Base-by-base conservation (phyloP, 192 early-diverging fungal species). In the Coemansia sp. region DNA sequence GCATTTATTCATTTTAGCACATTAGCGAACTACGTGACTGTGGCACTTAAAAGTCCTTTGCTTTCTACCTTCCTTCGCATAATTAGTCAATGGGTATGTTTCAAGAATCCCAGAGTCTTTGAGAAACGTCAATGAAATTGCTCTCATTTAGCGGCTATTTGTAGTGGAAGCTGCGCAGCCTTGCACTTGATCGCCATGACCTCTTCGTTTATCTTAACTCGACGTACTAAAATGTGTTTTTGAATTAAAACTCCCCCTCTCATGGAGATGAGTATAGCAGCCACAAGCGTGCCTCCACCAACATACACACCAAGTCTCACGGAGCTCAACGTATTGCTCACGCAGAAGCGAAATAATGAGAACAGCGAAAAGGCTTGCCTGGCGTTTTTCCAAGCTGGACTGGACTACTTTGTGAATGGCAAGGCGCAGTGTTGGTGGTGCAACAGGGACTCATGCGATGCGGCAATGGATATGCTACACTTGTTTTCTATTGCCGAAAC, bases 361-460 rank as follows among this genome's bases (percentile, higher is more conserved):
- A 35, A 37, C 26, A 58, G 64, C 21, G 34, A 58, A 12, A 40
- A 30, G 3, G 25, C 53, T 12, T 23, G 30, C 13, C 39, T 56
- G 29, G 57, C 58, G 46, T 83, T 83, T 53, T 58, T 72, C 12
- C 35, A 59, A 1, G 48, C 48, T 12, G 76, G 76, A 5, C 48
- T 72, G 23, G 30, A 16, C 25, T 79, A 75, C 45, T 79, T 83
- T 63, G 70, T 83, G 23, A 37, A 71, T 10, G 67, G 72, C 25
- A 52, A 72, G 13, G 70, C 63, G n/a, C 49, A 62, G 23, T 83
- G 81, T 67, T 83, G 81, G 81, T 83, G 75, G 76, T 83, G 81
- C 60, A 68, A 42, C 7, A 59, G 48, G 0, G 60, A 61, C 29
- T 67, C 74, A 13, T 37, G 52, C n/a, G 59, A 62, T 9, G 60